phyloP scores from a whole-genome alignment of 495 filamentous ascomycete species.

The Penicillium roqueforti region DNA sequence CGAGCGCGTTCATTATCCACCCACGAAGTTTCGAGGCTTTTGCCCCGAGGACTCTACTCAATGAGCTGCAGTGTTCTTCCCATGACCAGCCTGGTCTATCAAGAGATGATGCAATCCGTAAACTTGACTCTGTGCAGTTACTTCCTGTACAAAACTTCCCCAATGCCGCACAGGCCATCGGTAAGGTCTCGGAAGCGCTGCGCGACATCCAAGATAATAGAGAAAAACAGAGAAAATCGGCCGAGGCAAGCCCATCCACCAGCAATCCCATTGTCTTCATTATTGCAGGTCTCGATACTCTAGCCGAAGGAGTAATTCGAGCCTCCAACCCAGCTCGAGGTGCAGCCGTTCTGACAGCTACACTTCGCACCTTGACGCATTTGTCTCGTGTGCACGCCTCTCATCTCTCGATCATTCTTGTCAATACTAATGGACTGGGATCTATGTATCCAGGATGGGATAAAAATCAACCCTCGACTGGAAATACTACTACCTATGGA shows the following conservation, averaged over 20 bases:
- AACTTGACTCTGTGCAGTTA: conserved; percentile 38
- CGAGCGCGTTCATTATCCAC: conserved; percentile 50
- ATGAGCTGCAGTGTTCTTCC: conserved; percentile 21
- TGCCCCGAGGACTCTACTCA: conserved; percentile 64
- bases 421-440: conserved; percentile 40
- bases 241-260: neutral
- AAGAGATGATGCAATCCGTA: conserved; percentile 31
- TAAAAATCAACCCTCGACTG: neutral
- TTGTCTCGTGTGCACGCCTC: conserved; percentile 28
- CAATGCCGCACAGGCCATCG: conserved; percentile 34
- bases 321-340: conserved; percentile 40
- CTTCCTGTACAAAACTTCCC: conserved; percentile 36
- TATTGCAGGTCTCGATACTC: conserved; percentile 38
- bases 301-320: conserved; percentile 38
- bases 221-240: neutral
- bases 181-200: conserved; percentile 28
- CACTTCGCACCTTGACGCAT: conserved; percentile 32
- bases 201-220: conserved; percentile 15
- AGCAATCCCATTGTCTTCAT: conserved; percentile 23
- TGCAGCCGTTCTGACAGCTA: conserved; percentile 33
- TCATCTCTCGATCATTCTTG: conserved; percentile 35
- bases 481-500: neutral
- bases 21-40: conserved; percentile 82
- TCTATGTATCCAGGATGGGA: conserved; percentile 9
- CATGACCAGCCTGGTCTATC: conserved; percentile 19